A percentile compares a stretch with the other conserved stretches of the same genome.
Evolutionary conservation across 768 basidiomycete genomes (phyloP).

Genomic region (Russula sp.): DNA sequence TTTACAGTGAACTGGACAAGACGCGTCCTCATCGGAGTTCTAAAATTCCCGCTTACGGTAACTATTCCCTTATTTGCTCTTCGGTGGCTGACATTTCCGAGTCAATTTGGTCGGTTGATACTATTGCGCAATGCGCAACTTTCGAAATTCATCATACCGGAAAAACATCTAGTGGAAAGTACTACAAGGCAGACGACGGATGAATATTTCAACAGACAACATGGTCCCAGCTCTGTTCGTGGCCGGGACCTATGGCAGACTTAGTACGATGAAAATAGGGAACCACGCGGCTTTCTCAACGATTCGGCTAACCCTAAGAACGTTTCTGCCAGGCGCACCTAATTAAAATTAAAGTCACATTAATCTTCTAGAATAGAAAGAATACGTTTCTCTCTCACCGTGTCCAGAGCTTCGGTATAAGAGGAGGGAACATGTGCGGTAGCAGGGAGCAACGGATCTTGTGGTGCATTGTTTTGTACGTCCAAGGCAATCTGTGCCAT

Average conservation of each 20-base stretch:
- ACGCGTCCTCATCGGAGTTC: slow-evolving; percentile 7
- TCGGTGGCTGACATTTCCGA: background rate
- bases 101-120: background rate
- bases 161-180: background rate
- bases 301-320: slow-evolving; percentile 61
- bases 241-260: background rate
- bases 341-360: background rate
- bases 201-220: background rate
- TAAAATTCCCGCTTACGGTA: background rate
- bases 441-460: slow-evolving; percentile 37
- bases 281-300: slow-evolving; percentile 53
- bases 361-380: background rate
- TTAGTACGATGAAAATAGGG: slow-evolving; percentile 33
- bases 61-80: background rate
- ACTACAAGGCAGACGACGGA: background rate
- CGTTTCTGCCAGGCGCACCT: slow-evolving; percentile 56
- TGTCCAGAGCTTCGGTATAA: slow-evolving; percentile 44
- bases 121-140: too few species aligned
- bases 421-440: slow-evolving; percentile 32
- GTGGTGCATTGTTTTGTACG: slow-evolving; percentile 46
- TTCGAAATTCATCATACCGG: background rate
- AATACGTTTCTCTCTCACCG: background rate
- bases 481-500: slow-evolving; percentile 54
- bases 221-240: background rate
- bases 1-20: background rate